phyloP scores from a whole-genome alignment of 2,329 filamentous ascomycete genomes.

The Ceratocystis diversiconidia region DNA sequence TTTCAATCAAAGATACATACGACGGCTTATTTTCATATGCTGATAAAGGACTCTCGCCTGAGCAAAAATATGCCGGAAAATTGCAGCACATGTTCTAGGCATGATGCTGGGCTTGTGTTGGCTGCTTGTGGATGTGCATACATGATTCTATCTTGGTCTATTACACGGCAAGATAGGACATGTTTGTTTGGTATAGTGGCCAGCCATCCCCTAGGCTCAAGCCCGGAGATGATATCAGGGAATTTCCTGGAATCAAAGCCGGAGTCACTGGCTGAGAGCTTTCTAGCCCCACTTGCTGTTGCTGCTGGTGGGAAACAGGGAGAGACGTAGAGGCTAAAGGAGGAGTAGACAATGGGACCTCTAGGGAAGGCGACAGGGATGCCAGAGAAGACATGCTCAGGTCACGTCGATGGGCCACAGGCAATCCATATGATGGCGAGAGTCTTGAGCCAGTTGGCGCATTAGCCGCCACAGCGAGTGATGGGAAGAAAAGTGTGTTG shows the following conservation, averaged over 20 bases:
- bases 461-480: background rate
- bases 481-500: constrained; percentile 1
- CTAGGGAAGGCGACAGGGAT: background rate
- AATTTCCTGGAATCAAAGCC: background rate
- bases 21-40: too few relatives aligned
- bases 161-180: background rate
- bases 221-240: background rate
- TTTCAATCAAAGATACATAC: too few relatives aligned
- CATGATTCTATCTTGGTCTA: background rate
- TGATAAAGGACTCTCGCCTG: too few relatives aligned
- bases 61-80: too few relatives aligned
- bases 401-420: background rate
- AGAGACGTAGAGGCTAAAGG: background rate
- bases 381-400: background rate
- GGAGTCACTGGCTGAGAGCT: background rate
- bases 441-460: background rate
- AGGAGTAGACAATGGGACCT: background rate
- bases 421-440: background rate
- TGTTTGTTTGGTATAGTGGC: background rate
- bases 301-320: background rate
- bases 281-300: background rate
- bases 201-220: background rate
- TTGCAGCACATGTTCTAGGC: too few relatives aligned
- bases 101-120: too few relatives aligned
- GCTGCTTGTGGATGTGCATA: too few relatives aligned